Percentiles rank a stretch among this genome's conserved stretches.
Conservation (phyloP, 805 yeast genomes). For the Yarrowia alimentaria region DNA sequence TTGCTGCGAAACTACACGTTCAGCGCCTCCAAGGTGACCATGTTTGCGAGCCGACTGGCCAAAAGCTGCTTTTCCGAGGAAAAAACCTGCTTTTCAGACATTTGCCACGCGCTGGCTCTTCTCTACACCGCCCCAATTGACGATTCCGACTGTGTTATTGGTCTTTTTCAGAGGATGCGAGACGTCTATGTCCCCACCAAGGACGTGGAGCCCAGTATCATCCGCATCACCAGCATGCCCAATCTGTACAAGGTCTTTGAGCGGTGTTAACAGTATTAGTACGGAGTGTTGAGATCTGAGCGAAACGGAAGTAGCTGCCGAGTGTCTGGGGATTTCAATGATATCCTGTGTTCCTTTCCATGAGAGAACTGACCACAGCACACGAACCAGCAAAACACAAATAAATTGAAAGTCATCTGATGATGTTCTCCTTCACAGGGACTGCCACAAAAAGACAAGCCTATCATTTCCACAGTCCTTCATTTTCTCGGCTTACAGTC, state of each 20-base stretch:
- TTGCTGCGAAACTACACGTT: slow-evolving; percentile 66
- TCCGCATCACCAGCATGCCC: slow-evolving; percentile 88
- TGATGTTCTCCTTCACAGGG: no score
- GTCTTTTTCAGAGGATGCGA: slow-evolving; percentile 3
- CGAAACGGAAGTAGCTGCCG: no score
- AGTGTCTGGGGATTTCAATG: no score
- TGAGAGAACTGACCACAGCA: no score
- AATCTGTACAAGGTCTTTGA: slow-evolving; percentile 91
- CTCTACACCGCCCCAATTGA: not conserved
- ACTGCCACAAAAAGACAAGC: no score
- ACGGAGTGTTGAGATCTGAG: no score
- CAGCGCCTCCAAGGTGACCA: slow-evolving; percentile 58
- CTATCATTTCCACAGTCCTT: no score
- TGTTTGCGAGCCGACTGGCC: slow-evolving; percentile 63
- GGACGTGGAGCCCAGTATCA: slow-evolving; percentile 43
- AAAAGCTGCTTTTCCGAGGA: slow-evolving; percentile 68
- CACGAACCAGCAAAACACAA: no score
- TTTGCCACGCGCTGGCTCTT: slow-evolving; percentile 58
- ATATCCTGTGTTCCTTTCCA: no score
- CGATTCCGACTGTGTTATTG: not conserved
- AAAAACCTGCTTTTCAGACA: slow-evolving; percentile 53
- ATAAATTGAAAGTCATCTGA: no score
- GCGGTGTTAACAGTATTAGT: slow-evolving; percentile 73
- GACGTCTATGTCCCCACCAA: slow-evolving; percentile 6
- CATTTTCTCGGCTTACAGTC: no score